phyloP scores from a whole-genome alignment of 179 eudicot species.

The Drosera spatulata region DNA sequence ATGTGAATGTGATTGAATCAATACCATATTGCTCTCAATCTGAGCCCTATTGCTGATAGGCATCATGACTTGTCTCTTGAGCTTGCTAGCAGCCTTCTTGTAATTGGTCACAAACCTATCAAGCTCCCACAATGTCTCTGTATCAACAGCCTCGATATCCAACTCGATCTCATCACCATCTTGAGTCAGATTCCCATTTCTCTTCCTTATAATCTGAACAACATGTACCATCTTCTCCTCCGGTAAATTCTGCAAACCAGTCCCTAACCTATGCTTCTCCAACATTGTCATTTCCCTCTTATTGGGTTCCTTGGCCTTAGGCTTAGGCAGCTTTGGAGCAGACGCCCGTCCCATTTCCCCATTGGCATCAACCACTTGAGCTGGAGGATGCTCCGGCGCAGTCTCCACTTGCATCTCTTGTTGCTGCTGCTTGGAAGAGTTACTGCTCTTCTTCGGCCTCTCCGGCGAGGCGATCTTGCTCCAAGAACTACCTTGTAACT shows the following conservation, averaged over 20 bases:
- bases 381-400: conserved; percentile 14
- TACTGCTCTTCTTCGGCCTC: too few relatives aligned
- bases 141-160: conserved; percentile 79
- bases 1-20: background rate
- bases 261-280: conserved; percentile 73
- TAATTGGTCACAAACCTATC: conserved; percentile 80
- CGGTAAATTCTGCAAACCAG: conserved; percentile 64
- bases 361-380: conserved; percentile 6
- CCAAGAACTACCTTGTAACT: too few relatives aligned
- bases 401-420: conserved; percentile 7
- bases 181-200: conserved; percentile 52
- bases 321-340: conserved; percentile 56
- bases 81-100: conserved; percentile 77
- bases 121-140: conserved; percentile 88
- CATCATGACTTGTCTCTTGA: conserved; percentile 59
- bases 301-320: conserved; percentile 62
- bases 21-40: conserved; percentile 17
- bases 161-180: conserved; percentile 93
- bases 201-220: conserved; percentile 61
- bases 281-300: conserved; percentile 73
- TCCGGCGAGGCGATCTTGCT: too few relatives aligned
- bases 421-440: too few relatives aligned
- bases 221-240: conserved; percentile 81
- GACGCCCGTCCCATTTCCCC: conserved; percentile 14
- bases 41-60: conserved; percentile 25